A percentile compares a stretch with the other conserved stretches of the same genome.
Evolutionary conservation across 2,329 filamentous ascomycete species (phyloP).

Genomic region (Neofusicoccum parvum): DNA sequence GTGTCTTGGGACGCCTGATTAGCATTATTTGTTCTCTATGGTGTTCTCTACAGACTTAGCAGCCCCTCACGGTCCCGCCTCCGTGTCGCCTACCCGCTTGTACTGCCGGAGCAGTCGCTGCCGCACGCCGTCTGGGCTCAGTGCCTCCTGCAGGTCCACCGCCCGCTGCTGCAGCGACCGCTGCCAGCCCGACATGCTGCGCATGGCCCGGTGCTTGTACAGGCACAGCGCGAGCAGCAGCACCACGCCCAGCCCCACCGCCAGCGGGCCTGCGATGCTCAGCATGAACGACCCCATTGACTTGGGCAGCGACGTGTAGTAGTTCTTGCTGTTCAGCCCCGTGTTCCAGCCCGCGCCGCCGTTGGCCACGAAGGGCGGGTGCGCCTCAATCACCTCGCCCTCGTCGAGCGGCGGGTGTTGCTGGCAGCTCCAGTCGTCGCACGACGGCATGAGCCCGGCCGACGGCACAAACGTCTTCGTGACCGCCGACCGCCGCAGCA

Average conservation of each 20-base stretch:
- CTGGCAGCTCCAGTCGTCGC: constrained; percentile 36
- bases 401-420: constrained; percentile 22
- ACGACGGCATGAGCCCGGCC: constrained; percentile 30
- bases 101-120: constrained; percentile 13
- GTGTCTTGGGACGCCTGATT: background rate
- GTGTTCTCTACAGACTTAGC: background rate
- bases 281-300: constrained; percentile 14
- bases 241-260: constrained; percentile 7
- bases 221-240: constrained; percentile 15
- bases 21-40: background rate
- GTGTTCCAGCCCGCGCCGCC: constrained; percentile 20
- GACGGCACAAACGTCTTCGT: constrained; percentile 41
- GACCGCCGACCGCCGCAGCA: constrained; percentile 35
- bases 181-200: constrained; percentile 19
- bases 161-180: constrained; percentile 20
- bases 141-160: constrained; percentile 17
- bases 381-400: constrained; percentile 23
- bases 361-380: constrained; percentile 20
- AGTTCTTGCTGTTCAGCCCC: constrained; percentile 20
- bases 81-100: constrained; percentile 15
- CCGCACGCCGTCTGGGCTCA: constrained; percentile 11
- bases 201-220: constrained; percentile 21
- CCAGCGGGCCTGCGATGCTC: constrained; percentile 18
- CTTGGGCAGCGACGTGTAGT: constrained; percentile 18
- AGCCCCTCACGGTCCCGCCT: constrained; percentile 9